Conservation (phyloP, 2,329 filamentous ascomycete species). For the Tolypocladium nubicola region DNA sequence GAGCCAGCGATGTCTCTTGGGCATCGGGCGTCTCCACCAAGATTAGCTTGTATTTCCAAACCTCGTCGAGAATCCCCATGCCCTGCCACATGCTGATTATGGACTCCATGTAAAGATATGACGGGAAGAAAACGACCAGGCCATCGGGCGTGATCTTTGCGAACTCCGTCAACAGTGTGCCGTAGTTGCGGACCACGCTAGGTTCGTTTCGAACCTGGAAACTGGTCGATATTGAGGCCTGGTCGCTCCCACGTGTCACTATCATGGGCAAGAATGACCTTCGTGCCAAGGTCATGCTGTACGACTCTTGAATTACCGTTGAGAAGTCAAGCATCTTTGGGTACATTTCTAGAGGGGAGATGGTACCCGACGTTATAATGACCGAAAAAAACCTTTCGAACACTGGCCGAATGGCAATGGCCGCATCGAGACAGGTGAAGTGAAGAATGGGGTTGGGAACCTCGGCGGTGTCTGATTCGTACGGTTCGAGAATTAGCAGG, state of each 20-base stretch:
- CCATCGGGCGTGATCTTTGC: slow-evolving; percentile 93
- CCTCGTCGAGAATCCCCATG: slow-evolving; percentile 93
- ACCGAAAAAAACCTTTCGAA: slow-evolving; percentile 97
- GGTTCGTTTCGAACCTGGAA: slow-evolving; percentile 95
- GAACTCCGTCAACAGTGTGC: slow-evolving; percentile 86
- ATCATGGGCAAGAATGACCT: slow-evolving; percentile 98
- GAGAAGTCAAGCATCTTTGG: slow-evolving; percentile 95
- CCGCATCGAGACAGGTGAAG: slow-evolving; percentile 92
- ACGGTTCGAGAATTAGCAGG: slow-evolving; percentile 91
- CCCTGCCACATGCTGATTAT: slow-evolving; percentile 99
- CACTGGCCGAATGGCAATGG: slow-evolving; percentile 94
- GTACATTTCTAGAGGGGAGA: slow-evolving; percentile 97
- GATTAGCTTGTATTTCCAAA: slow-evolving; percentile 99
- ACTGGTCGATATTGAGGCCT: slow-evolving; percentile 82
- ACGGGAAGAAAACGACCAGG: slow-evolving; percentile 98
- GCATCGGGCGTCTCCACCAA: slow-evolving; percentile 95
- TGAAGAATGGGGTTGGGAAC: slow-evolving; percentile 96
- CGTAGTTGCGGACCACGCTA: slow-evolving; percentile 94
- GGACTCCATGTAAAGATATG: slow-evolving; percentile 97
- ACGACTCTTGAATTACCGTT: slow-evolving; percentile 92
- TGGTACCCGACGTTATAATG: slow-evolving; percentile 95
- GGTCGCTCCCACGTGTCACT: slow-evolving; percentile 88
- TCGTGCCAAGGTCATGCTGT: slow-evolving; percentile 89
- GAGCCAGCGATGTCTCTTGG: slow-evolving; percentile 87
- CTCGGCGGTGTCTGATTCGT: slow-evolving; percentile 87